phyloP scores from a whole-genome alignment of 371 early-diverging fungal genomes.

The Circinella minor region DNA sequence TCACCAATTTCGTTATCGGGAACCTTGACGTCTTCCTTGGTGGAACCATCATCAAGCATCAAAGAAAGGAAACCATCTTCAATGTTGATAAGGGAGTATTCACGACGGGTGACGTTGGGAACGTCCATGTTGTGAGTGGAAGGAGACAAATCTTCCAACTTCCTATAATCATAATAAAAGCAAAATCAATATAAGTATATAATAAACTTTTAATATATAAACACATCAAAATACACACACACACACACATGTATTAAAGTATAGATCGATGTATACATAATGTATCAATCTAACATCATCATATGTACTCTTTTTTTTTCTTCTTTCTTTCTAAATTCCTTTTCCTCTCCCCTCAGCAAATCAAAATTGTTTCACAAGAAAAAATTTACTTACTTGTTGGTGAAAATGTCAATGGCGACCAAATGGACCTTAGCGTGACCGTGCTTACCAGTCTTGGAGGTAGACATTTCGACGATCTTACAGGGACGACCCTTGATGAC shows the following conservation, averaged over 20 bases:
- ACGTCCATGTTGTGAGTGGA: constrained; percentile 99
- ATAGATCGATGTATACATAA: too few species aligned
- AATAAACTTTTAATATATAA: too few species aligned
- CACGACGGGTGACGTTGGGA: constrained; percentile 89
- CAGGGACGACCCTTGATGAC: constrained; percentile 98
- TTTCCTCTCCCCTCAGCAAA: neutral
- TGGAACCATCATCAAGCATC: constrained; percentile 77
- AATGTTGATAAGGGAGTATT: constrained; percentile 87
- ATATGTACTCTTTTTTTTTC: neutral
- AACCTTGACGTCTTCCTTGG: constrained; percentile 96
- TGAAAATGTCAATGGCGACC: constrained; percentile 96
- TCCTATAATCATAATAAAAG: constrained; percentile 34
- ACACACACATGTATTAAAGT: too few species aligned
- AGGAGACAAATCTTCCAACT: constrained; percentile 95
- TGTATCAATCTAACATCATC: neutral
- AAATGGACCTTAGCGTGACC: constrained; percentile 99
- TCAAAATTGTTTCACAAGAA: neutral
- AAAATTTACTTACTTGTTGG: constrained; percentile 77
- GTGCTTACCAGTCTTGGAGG: constrained; percentile 98
- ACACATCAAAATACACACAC: too few species aligned
- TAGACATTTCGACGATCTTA: constrained; percentile 98
- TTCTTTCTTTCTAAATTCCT: neutral
- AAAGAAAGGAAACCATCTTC: constrained; percentile 93
- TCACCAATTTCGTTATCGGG: constrained; percentile 89
- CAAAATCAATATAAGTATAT: neutral